phyloP scores from a whole-genome alignment of 2,329 filamentous ascomycete genomes.

The Monilinia polystroma region DNA sequence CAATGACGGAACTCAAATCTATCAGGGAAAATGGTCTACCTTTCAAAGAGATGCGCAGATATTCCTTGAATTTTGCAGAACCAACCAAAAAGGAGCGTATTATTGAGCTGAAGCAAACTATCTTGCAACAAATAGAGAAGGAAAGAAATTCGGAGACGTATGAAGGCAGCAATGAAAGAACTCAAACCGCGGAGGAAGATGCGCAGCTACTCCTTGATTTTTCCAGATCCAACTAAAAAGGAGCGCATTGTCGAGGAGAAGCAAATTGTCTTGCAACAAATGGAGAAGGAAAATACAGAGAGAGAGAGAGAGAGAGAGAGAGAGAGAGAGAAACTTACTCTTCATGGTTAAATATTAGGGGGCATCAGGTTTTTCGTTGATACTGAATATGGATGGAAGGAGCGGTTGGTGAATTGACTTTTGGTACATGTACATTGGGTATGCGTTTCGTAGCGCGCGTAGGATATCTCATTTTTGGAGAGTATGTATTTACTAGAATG shows the following conservation, averaged over 20 bases:
- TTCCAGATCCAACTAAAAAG: no score
- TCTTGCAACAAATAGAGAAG: background rate
- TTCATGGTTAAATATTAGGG: background rate
- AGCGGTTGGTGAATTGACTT: background rate
- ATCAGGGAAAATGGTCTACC: background rate
- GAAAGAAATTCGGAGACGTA: background rate
- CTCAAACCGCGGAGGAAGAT: no score
- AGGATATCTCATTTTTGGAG: background rate
- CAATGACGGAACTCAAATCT: background rate
- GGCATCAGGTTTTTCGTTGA: background rate
- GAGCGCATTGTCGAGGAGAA: background rate
- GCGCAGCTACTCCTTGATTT: no score
- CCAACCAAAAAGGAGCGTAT: background rate
- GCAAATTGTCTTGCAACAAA: background rate
- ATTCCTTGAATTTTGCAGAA: no score
- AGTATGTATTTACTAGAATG: no score
- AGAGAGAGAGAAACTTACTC: background rate
- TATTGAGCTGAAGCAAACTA: background rate
- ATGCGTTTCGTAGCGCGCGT: background rate
- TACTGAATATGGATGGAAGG: background rate
- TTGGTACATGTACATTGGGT: no score
- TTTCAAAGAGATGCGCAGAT: no score
- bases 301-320: background rate
- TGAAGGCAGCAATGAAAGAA: no score
- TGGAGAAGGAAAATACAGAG: background rate